Conservation (phyloP, 192 early-diverging fungal genomes). For the Radiomyces spectabilis region DNA sequence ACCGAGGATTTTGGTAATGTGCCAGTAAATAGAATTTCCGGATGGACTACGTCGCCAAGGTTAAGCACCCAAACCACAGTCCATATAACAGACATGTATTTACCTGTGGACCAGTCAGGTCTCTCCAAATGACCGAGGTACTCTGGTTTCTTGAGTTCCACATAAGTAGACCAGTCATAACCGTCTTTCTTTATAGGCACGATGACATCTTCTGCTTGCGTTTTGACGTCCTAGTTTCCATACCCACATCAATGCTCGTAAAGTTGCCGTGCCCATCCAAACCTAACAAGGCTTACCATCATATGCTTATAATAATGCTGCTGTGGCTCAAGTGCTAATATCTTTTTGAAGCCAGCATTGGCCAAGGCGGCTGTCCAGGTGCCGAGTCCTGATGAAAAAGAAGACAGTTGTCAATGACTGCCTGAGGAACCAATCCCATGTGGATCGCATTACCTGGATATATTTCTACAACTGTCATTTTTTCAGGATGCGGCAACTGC, state of each 20-base stretch:
- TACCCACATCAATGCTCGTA: background rate
- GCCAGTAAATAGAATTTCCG: conserved; percentile 23
- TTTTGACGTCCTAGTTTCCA: background rate
- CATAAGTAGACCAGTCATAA: conserved; percentile 28
- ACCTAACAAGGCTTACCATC: background rate
- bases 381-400: conserved; percentile 16
- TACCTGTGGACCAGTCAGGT: conserved; percentile 20
- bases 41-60: conserved; percentile 11
- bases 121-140: conserved; percentile 13
- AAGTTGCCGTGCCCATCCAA: background rate
- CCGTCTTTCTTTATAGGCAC: conserved; percentile 16
- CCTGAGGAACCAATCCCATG: background rate
- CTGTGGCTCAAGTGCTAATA: conserved; percentile 16
- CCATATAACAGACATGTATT: too few species aligned
- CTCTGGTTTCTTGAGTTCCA: conserved; percentile 9
- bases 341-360: conserved; percentile 19
- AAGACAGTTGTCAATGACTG: background rate
- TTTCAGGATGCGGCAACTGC: too few species aligned
- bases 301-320: conserved; percentile 7
- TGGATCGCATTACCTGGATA: conserved; percentile 22
- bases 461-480: conserved; percentile 27
- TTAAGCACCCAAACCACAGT: background rate
- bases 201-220: background rate
- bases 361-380: conserved; percentile 22
- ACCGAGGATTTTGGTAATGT: conserved; percentile 19